phyloP scores from a whole-genome alignment of 441 rosid species.

The Arabidopsis lyrata region DNA sequence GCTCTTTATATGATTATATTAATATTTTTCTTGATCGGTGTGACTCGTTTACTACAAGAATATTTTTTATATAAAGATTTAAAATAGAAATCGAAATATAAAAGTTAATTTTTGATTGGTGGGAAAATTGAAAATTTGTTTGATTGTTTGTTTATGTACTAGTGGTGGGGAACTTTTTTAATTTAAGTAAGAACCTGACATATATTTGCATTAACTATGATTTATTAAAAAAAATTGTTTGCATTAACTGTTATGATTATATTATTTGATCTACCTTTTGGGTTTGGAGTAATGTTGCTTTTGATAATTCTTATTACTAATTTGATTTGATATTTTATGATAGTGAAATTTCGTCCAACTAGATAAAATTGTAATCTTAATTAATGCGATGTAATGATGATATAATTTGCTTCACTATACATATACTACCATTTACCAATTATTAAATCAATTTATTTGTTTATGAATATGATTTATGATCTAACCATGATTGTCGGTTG shows the following conservation, averaged over 20 bases:
- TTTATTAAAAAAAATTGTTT: background rate
- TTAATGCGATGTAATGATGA: constrained; percentile 32
- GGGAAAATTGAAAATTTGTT: constrained; percentile 29
- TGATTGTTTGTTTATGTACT: constrained; percentile 27
- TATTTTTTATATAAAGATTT: background rate
- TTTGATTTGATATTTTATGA: constrained; percentile 17
- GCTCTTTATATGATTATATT: constrained; percentile 28
- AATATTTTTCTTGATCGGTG: constrained; percentile 39
- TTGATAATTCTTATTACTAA: background rate
- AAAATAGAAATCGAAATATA: background rate
- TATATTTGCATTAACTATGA: constrained; percentile 24
- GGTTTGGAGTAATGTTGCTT: constrained; percentile 24
- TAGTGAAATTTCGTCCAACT: constrained; percentile 34
- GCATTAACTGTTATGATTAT: background rate
- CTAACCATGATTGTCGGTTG: constrained; percentile 38
- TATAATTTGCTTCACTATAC: constrained; percentile 17
- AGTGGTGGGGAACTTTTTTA: constrained; percentile 34
- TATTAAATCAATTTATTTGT: background rate
- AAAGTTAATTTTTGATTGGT: constrained; percentile 18
- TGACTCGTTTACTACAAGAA: constrained; percentile 35
- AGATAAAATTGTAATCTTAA: constrained; percentile 13
- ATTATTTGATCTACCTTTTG: constrained; percentile 11
- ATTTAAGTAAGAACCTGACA: constrained; percentile 22
- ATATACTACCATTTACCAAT: background rate
- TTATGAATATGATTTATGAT: constrained; percentile 32